Percentiles rank a stretch among this genome's conserved stretches.
Evolutionary conservation across 306 rosid genomes (phyloP).

Genomic region (Senna siamea): DNA sequence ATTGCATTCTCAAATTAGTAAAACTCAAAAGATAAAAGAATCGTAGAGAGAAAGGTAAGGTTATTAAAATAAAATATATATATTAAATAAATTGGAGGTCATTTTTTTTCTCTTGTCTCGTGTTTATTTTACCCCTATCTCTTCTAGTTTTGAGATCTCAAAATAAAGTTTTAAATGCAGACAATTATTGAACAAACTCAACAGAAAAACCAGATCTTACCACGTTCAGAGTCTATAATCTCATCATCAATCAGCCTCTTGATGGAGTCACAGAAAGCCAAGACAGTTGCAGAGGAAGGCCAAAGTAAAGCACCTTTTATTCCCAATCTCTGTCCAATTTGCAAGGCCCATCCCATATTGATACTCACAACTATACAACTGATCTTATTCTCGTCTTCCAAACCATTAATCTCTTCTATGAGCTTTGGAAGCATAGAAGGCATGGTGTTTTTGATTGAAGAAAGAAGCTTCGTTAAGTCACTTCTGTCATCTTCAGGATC

Average conservation of each 20-base stretch:
- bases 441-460: conserved; percentile 45
- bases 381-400: conserved; percentile 35
- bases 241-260: conserved; percentile 47
- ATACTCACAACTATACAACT: conserved; percentile 48
- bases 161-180: too few species aligned
- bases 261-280: conserved; percentile 28
- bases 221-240: conserved; percentile 33
- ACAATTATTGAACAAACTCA: too few species aligned
- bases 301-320: conserved; percentile 51
- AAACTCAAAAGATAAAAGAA: too few species aligned
- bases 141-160: too few species aligned
- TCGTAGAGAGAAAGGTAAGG: too few species aligned
- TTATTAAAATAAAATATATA: too few species aligned
- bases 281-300: conserved; percentile 52
- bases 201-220: too few species aligned
- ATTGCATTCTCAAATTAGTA: too few species aligned
- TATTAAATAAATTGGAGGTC: too few species aligned
- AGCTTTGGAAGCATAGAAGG: conserved; percentile 49
- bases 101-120: too few species aligned
- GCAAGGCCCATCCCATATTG: conserved; percentile 57
- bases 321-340: conserved; percentile 45
- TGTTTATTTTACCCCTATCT: too few species aligned
- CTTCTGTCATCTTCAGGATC: conserved; percentile 52
- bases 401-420: conserved; percentile 40
- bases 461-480: conserved; percentile 24